phyloP scores from a whole-genome alignment of 345 rosid genomes.

The Hypericum perforatum region DNA sequence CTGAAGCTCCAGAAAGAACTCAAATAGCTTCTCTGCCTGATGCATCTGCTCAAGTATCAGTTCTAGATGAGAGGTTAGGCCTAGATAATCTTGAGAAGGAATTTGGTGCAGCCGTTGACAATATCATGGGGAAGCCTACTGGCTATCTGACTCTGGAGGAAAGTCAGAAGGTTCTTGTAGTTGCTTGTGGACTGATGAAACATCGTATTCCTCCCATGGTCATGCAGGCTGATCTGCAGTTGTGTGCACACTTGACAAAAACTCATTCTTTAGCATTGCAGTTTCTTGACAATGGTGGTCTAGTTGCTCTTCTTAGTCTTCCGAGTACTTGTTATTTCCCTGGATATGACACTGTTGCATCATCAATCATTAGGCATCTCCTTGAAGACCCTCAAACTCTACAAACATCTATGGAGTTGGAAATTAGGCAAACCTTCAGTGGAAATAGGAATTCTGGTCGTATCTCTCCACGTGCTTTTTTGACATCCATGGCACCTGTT shows the following conservation, averaged over 20 bases:
- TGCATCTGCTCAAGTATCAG: slow-evolving; percentile 27
- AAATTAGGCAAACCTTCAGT: slow-evolving; percentile 71
- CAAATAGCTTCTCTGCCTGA: slow-evolving; percentile 40
- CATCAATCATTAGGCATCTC: slow-evolving; percentile 78
- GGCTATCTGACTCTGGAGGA: slow-evolving; percentile 73
- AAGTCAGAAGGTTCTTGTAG: slow-evolving; percentile 50
- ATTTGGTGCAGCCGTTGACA: slow-evolving; percentile 36
- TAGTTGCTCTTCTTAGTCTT: slow-evolving; percentile 68
- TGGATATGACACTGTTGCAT: slow-evolving; percentile 83
- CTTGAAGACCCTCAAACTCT: slow-evolving; percentile 95
- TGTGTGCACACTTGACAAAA: slow-evolving; percentile 91
- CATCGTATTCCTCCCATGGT: slow-evolving; percentile 76
- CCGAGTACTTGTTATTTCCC: slow-evolving; percentile 81
- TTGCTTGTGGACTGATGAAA: slow-evolving; percentile 66
- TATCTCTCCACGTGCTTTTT: slow-evolving; percentile 50
- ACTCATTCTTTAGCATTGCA: slow-evolving; percentile 63
- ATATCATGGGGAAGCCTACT: slow-evolving; percentile 65
- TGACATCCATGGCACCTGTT: slow-evolving; percentile 85
- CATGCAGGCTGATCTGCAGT: slow-evolving; percentile 94
- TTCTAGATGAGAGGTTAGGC: slow-evolving; percentile 28
- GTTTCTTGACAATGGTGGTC: slow-evolving; percentile 80
- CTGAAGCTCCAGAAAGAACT: slow-evolving; percentile 41
- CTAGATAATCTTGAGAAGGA: slow-evolving; percentile 44
- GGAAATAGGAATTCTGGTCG: slow-evolving; percentile 68
- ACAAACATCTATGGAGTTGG: slow-evolving; percentile 95